Percentiles rank a stretch among this genome's conserved stretches.
Conservation (phyloP, 352 stramenopile species). For the Globisporangium rhizosaccharum region DNA sequence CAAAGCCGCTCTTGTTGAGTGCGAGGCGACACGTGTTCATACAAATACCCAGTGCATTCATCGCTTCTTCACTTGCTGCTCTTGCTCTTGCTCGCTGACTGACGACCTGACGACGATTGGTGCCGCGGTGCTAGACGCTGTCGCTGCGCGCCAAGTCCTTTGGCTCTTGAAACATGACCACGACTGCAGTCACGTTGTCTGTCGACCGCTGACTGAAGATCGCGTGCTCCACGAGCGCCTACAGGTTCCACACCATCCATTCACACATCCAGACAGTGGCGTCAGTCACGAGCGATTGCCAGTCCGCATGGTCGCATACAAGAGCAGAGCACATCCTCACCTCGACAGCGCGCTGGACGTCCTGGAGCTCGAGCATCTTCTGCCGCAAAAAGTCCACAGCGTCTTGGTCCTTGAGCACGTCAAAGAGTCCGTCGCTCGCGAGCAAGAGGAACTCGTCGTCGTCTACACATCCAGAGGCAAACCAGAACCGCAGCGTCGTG, state of each 20-base stretch:
- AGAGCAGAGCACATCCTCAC: slow-evolving; percentile 18
- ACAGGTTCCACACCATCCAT: not conserved
- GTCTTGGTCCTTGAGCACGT: slow-evolving; percentile 82
- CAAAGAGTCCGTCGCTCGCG: slow-evolving; percentile 76
- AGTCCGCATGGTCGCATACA: not conserved
- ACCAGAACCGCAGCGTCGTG: no score
- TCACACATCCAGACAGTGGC: slow-evolving; percentile 1
- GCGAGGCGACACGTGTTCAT: no score
- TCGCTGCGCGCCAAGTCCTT: slow-evolving; percentile 26
- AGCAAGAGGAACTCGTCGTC: slow-evolving; percentile 80
- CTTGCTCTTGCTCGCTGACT: no score
- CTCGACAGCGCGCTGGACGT: slow-evolving; percentile 78
- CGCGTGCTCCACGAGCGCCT: slow-evolving; percentile 74
- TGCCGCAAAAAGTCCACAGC: slow-evolving; percentile 68
- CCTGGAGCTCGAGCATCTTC: slow-evolving; percentile 61
- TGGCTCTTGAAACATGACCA: slow-evolving; percentile 79
- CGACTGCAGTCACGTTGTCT: slow-evolving; percentile 82
- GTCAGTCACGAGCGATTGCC: not conserved
- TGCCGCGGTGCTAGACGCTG: not conserved
- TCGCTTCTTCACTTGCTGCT: no score
- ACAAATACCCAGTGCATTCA: no score
- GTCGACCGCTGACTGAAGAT: slow-evolving; percentile 82
- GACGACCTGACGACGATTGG: no score
- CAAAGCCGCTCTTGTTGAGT: no score
- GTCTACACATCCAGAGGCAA: slow-evolving; percentile 17